phyloP scores from a whole-genome alignment of 1,139 yeast species.

The Sugiyamaella grinbergsii region DNA sequence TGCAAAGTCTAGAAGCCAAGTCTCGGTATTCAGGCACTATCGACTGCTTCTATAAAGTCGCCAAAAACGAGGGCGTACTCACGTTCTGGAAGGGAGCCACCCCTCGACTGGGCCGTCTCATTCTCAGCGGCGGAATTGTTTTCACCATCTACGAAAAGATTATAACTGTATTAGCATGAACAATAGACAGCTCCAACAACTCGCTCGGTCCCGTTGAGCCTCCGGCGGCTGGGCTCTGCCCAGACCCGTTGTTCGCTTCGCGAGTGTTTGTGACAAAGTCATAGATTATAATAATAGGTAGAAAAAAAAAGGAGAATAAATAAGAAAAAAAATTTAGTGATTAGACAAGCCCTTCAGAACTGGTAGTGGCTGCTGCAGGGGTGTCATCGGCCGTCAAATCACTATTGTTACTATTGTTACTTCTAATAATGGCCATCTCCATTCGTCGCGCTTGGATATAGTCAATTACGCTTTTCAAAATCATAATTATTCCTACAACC shows the following conservation, averaged over 20 bases:
- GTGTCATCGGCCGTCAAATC: constrained; percentile 10
- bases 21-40: constrained; percentile 70
- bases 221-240: too few relatives aligned
- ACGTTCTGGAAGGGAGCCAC: constrained; percentile 99
- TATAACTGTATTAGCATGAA: constrained; percentile 53
- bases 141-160: constrained; percentile 93
- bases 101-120: constrained; percentile 88
- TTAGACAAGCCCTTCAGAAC: constrained; percentile 1
- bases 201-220: background rate
- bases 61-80: constrained; percentile 83
- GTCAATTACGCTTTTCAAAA: constrained; percentile 67
- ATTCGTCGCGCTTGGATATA: constrained; percentile 74
- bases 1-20: constrained; percentile 89
- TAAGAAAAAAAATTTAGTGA: background rate
- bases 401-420: constrained; percentile 12
- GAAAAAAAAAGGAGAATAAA: background rate
- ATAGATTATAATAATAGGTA: too few relatives aligned
- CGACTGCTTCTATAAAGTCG: constrained; percentile 78
- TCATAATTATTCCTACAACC: constrained; percentile 66
- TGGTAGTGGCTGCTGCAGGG: constrained; percentile 14
- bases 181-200: too few relatives aligned
- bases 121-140: constrained; percentile 93
- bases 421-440: constrained; percentile 57
- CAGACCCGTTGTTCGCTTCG: too few relatives aligned
- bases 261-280: too few relatives aligned